Conservation (phyloP, 2,329 filamentous ascomycete species). For the Colletotrichum liaoningense region DNA sequence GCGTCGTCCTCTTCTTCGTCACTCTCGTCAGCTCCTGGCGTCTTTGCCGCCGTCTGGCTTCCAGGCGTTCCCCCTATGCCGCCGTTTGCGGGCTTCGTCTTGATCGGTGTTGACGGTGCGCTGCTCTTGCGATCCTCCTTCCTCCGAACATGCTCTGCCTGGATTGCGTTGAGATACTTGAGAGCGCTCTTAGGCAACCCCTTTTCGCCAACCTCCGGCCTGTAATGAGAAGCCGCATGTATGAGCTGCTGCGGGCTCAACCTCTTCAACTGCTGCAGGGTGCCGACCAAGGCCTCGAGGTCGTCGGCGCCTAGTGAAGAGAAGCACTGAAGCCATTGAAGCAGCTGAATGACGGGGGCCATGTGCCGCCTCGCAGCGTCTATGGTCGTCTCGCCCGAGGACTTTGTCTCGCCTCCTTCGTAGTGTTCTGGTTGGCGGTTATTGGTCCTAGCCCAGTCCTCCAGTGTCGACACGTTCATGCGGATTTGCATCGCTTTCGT, state of each 20-base stretch:
- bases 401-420: constrained; percentile 88
- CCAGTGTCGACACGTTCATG: constrained; percentile 95
- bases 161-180: constrained; percentile 85
- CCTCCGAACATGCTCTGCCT: constrained; percentile 76
- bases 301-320: constrained; percentile 90
- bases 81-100: constrained; percentile 51
- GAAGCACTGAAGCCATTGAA: constrained; percentile 98
- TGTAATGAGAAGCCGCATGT: constrained; percentile 92
- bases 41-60: constrained; percentile 54
- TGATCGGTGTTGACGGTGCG: constrained; percentile 58
- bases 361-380: constrained; percentile 88
- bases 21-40: constrained; percentile 43
- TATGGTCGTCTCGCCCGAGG: constrained; percentile 86
- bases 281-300: constrained; percentile 86
- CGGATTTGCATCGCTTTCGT: constrained; percentile 99
- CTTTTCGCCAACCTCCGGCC: constrained; percentile 95
- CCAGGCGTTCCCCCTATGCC: constrained; percentile 56
- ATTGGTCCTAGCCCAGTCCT: constrained; percentile 95
- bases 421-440: constrained; percentile 96
- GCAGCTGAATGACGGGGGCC: constrained; percentile 88
- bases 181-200: constrained; percentile 87
- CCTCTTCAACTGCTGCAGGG: constrained; percentile 87
- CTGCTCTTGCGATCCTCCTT: constrained; percentile 65
- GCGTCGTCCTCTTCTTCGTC: constrained; percentile 75
- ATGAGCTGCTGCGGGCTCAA: constrained; percentile 90